Percentiles rank a stretch among this genome's conserved stretches.
phyloP scores from a whole-genome alignment of 2,329 filamentous ascomycete species.

The Pseudogymnoascus sp. region DNA sequence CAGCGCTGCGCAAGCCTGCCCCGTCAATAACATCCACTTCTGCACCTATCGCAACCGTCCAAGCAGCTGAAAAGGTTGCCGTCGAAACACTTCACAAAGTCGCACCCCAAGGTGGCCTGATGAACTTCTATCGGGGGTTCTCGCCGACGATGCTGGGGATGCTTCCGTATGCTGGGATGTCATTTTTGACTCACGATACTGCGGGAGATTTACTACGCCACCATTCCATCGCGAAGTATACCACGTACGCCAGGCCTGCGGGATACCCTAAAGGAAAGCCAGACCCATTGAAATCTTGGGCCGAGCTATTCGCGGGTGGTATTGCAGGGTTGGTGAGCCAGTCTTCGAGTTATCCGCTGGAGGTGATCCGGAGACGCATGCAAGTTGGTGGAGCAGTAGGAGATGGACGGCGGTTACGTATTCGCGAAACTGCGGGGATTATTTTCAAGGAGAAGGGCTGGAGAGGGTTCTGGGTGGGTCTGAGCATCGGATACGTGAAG shows the following conservation, averaged over 20 bases:
- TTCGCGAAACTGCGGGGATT: constrained; percentile 67
- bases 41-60: constrained; percentile 27
- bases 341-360: constrained; percentile 85
- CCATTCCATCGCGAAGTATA: constrained; percentile 60
- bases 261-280: constrained; percentile 52
- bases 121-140: constrained; percentile 95
- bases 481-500: constrained; percentile 94
- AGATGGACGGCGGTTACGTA: constrained; percentile 70
- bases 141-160: constrained; percentile 85
- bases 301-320: constrained; percentile 77
- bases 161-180: constrained; percentile 92
- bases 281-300: constrained; percentile 72
- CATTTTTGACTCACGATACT: constrained; percentile 91
- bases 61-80: constrained; percentile 34
- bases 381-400: constrained; percentile 93
- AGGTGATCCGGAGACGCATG: constrained; percentile 88
- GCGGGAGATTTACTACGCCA: constrained; percentile 75
- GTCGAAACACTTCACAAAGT: constrained; percentile 40
- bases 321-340: constrained; percentile 84
- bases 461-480: constrained; percentile 81
- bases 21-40: constrained; percentile 18
- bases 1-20: constrained; percentile 30
- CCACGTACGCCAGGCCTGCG: constrained; percentile 60
- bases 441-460: constrained; percentile 71
- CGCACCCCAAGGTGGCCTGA: constrained; percentile 59